Base-by-base conservation (phyloP, 306 rosid genomes). In the Mucuna pruriens region DNA sequence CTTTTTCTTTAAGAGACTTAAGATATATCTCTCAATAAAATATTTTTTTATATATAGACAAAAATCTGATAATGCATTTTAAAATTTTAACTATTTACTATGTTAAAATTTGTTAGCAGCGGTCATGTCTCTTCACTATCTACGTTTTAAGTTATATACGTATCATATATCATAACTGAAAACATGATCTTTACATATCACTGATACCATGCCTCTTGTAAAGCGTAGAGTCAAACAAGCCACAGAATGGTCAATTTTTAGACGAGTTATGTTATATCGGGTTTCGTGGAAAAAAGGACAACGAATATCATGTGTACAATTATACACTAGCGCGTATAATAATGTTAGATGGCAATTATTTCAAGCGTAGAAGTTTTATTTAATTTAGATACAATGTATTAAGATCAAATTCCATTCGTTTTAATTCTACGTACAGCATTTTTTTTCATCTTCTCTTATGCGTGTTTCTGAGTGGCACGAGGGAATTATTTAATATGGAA, bases 181-280 rank as follows among this genome's bases (percentile, higher is more conserved):
- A 78, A 66, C 82, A 66, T 15, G 57, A 78, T 78, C 82, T 67
- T 52, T 66, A 25, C 82, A 78, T 66, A 78, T 66, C 82, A 78
- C 82, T 9, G 75, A 77, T 48, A 22, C 75, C 20, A 78, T 65
- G 74, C 74, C 81, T 45, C 46, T 16, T 46, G 63, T 63, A 22
- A 77, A 34, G 17, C 26, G 17, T 4, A 22, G 61, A n/a, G 52
- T 77, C 64, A 48, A 49, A 64, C 42, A 77, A 3, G 16, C 19
- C 8, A 15, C 13, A 15, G 75, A 78, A 42, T 36, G 66, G 82
- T 66, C 82, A 65, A 66, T 78, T 78, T 65, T 63, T 4, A 19
- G 38, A 49, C 9, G 39, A 51, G 65, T 51, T 23, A 66, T 64
- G 31, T 11, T 0, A 20, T 38, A 66, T 52, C 38, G 82, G 74